Evolutionary conservation across 2,329 filamentous ascomycete species (phyloP), one percentile per base, ranked within the genome.

Genomic region (Aspergillus terreus): DNA sequence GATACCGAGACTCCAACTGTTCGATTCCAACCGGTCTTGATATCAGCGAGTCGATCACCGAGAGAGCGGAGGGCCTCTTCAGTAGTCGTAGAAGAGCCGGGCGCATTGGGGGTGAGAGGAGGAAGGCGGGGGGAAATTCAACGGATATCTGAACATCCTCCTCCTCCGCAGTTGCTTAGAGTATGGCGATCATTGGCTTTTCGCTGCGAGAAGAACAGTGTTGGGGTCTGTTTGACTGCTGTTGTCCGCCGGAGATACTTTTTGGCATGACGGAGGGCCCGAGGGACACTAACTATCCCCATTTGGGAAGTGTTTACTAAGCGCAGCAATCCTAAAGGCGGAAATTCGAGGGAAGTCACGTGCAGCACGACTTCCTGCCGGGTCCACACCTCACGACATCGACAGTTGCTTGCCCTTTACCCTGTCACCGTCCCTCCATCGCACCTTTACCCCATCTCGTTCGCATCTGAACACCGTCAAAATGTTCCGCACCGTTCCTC

Each of bases 401-500:
- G 56, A 62, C 60, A 58, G 59, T 43, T 59, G 44, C 54, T 46
- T 47, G 55, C 36, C 44, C 55, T 52, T 62, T 56, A 54, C 46
- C 52, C 57, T 30, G 60, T 62, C 59, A 65, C 62, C 61, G 58
- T 58, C 58, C 55, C 57, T 56, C 52, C 53, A 44, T 54, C 56
- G 56, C 62, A 56, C 58, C 58, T 58, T 56, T 45, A 55, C 48
- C 55, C 56, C 54, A 58, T 52, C 48, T 57, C 59, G 53, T 54
- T 60, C 56, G 57, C 56, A 52, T 54, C 57, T 51, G 44, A 57
- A 61, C 50, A 63, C 63, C 63, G 63, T 59, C 64, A 71, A 66
- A 58, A 75, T 74, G 64, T 70, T 71, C 62, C 70, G 70, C 64
- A 74, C 72, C 56, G 60, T 64, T 57, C 71, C 72, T 63, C 68